Evolutionary conservation across 1,284 basidiomycete genomes (phyloP).

Genomic region (Naganishia cerealis): DNA sequence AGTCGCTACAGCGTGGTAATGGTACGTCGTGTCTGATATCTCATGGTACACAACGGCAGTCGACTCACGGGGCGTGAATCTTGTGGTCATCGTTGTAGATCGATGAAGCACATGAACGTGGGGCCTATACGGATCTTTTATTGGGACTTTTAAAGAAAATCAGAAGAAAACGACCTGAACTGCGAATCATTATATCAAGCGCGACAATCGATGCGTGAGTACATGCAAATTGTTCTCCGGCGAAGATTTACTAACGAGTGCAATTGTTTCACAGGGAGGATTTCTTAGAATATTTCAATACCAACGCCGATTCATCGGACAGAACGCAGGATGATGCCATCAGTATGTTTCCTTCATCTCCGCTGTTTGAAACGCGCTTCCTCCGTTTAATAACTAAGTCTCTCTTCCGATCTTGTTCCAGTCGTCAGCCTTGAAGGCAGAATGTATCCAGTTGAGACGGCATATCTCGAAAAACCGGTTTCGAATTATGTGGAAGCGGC

Average conservation of each 20-base stretch:
- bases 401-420: conserved; percentile 42
- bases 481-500: conserved; percentile 81
- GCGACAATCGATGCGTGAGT: conserved; percentile 83
- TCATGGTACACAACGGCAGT: neutral
- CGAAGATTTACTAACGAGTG: neutral
- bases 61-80: neutral
- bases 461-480: conserved; percentile 70
- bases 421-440: conserved; percentile 88
- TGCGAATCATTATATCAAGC: conserved; percentile 88
- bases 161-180: conserved; percentile 77
- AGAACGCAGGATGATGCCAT: conserved; percentile 52
- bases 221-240: neutral
- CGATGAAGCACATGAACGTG: conserved; percentile 96
- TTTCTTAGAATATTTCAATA: conserved; percentile 84
- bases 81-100: conserved; percentile 59
- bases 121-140: conserved; percentile 88
- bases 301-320: conserved; percentile 52
- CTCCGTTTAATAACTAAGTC: neutral
- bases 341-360: conserved; percentile 37
- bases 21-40: conserved; percentile 58
- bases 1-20: conserved; percentile 92
- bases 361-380: neutral
- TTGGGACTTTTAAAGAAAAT: conserved; percentile 92
- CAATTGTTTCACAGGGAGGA: conserved; percentile 55
- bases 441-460: conserved; percentile 84